Conservation (phyloP, 441 rosid species). For the Macaranga tanarius region DNA sequence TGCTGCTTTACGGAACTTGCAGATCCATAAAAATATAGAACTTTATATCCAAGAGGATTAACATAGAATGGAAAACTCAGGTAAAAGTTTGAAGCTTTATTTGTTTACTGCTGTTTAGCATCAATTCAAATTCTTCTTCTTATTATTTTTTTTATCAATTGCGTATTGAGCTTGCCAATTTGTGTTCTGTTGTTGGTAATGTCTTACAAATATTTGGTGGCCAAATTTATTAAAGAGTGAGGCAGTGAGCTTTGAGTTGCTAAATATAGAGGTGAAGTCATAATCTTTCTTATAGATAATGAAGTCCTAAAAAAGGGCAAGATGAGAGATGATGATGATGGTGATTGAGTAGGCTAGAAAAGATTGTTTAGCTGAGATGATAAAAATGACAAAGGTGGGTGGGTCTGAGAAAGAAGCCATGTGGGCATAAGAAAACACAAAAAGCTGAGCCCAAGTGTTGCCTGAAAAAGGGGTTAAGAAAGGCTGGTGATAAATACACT, state of each 20-base stretch:
- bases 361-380: slow-evolving; percentile 19
- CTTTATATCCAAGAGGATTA: not conserved
- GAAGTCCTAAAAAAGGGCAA: slow-evolving; percentile 2
- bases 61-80: slow-evolving; percentile 4
- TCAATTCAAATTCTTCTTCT: not conserved
- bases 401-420: slow-evolving; percentile 28
- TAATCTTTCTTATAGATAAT: slow-evolving; percentile 5
- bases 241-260: not conserved
- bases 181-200: not conserved
- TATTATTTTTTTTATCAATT: too few relatives aligned
- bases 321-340: not conserved
- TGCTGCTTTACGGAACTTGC: slow-evolving; percentile 1
- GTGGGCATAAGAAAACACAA: slow-evolving; percentile 18
- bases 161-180: too few relatives aligned
- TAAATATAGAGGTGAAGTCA: not conserved
- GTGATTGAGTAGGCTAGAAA: slow-evolving; percentile 1
- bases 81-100: slow-evolving; percentile 10
- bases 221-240: not conserved
- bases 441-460: slow-evolving; percentile 9
- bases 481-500: slow-evolving; percentile 16
- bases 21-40: not conserved
- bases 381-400: slow-evolving; percentile 30
- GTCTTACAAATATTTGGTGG: not conserved
- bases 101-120: not conserved
- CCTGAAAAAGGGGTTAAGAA: slow-evolving; percentile 17